Evolutionary conservation across 2,329 filamentous ascomycete genomes (phyloP).

Genomic region (Colletotrichum tropicicola): DNA sequence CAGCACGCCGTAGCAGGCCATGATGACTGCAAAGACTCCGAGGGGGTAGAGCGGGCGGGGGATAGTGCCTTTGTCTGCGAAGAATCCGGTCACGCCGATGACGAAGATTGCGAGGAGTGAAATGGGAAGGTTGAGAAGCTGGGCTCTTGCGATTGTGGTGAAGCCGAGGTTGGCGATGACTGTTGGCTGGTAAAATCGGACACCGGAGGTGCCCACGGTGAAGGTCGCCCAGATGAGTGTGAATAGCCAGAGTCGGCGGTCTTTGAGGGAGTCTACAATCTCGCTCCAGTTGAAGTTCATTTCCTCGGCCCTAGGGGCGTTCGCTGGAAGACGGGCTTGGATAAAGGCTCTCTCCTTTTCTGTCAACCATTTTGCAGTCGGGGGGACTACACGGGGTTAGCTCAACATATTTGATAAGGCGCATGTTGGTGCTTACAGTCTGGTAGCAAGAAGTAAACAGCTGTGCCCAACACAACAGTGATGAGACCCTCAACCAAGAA

Average conservation of each 20-base stretch:
- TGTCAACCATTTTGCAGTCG: constrained; percentile 53
- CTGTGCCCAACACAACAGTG: constrained; percentile 55
- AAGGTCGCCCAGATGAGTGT: constrained; percentile 53
- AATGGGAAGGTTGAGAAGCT: constrained; percentile 59
- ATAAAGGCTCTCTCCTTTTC: constrained; percentile 57
- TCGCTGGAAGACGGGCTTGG: constrained; percentile 53
- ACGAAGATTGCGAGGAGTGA: constrained; percentile 50
- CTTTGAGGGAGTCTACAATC: constrained; percentile 47
- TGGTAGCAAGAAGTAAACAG: constrained; percentile 61
- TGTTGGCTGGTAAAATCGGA: constrained; percentile 52
- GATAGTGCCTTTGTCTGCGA: constrained; percentile 51
- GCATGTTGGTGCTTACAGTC: constrained; percentile 50
- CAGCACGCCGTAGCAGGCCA: constrained; percentile 54
- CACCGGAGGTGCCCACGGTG: constrained; percentile 51
- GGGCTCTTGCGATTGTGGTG: constrained; percentile 53
- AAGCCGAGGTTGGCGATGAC: constrained; percentile 47
- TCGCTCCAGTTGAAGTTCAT: constrained; percentile 49
- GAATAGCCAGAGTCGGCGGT: constrained; percentile 54
- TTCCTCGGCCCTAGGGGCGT: constrained; percentile 51
- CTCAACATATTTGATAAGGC: constrained; percentile 46
- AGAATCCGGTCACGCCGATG: constrained; percentile 50
- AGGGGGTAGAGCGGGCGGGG: constrained; percentile 54
- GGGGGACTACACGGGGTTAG: constrained; percentile 50
- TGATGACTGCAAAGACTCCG: constrained; percentile 50
- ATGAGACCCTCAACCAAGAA: constrained; percentile 54